Evolutionary conservation across 2,329 filamentous ascomycete genomes (phyloP), one percentile per base, ranked within the genome.

Genomic region (Penicillium brevicompactum): DNA sequence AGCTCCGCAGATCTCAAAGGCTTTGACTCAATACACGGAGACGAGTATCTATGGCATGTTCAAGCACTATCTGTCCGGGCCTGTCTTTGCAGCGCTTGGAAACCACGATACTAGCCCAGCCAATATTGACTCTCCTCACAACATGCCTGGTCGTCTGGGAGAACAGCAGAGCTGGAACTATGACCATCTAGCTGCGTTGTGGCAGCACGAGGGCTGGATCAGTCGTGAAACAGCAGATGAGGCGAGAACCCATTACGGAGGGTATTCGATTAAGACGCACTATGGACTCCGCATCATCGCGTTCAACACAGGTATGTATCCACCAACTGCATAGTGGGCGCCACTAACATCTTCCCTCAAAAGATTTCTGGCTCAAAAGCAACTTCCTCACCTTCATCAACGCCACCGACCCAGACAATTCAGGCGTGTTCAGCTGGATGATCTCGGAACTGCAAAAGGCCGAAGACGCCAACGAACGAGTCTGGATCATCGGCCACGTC

Each of bases 131-230:
- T 75, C 78, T 6, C 80, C 82, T 2, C 79, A 84, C 59, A 78
- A 67, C 30, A 69, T 86, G 8, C 82, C 82, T 8, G 82, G 80
- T 1, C 73, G 75, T 1, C 70, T 85, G 1, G 81, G 82, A 1
- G 68, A 79, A 56, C 83, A 86, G 59, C 78, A 82, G 59, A 82
- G 78, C 49, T 85, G 83, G 83, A 84, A 84, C 60, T 84, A 81
- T 59, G 74, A 83, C 24, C 82, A 84, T 59, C 73, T 85, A 14
- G 75, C 82, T n/a, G 71, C 70, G 11, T 70, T 85, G 0, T 85
- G 83, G 83, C 72, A 79, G 59, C 77, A 84, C 53, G 80, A 84
- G 55, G 80, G 79, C 16, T 85, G 82, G 82, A 77, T 85, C 47
- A 74, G 77, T 55, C 65, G 68, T 10, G 61, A 71, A 13, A 75